phyloP scores from a whole-genome alignment of 2,329 filamentous ascomycete genomes.

The Talaromyces amestolkiae region DNA sequence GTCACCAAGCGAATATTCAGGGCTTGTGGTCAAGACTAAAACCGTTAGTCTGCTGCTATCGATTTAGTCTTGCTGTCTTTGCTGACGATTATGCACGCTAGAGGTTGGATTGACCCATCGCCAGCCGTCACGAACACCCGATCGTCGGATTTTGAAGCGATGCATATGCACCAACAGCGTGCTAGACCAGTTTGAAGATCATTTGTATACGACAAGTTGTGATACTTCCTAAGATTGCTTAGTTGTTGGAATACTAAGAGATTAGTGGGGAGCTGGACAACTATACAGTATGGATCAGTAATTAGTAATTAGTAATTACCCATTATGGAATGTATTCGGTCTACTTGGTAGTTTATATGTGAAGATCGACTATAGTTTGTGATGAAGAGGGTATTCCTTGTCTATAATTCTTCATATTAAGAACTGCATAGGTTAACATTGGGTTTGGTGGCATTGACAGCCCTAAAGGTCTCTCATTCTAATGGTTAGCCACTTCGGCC shows the following conservation, averaged over 20 bases:
- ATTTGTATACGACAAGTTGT: background rate
- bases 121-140: background rate
- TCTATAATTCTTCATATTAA: background rate
- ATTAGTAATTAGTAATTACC: background rate
- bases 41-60: background rate
- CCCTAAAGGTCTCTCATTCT: background rate
- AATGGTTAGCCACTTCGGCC: background rate
- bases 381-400: background rate
- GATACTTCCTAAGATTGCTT: background rate
- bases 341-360: background rate
- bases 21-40: background rate
- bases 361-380: background rate
- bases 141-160: background rate
- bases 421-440: background rate
- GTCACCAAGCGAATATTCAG: background rate
- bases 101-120: background rate
- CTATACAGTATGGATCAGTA: no score
- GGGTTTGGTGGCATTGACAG: background rate
- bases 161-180: background rate
- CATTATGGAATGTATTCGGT: background rate
- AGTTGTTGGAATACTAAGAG: background rate
- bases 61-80: background rate
- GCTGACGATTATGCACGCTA: background rate
- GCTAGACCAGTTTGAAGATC: conserved; percentile 1
- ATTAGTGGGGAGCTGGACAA: background rate